A percentile compares a stretch with the other conserved stretches of the same genome.
Conservation (phyloP, 2,329 filamentous ascomycete species). For the Bipolaris zeicola region DNA sequence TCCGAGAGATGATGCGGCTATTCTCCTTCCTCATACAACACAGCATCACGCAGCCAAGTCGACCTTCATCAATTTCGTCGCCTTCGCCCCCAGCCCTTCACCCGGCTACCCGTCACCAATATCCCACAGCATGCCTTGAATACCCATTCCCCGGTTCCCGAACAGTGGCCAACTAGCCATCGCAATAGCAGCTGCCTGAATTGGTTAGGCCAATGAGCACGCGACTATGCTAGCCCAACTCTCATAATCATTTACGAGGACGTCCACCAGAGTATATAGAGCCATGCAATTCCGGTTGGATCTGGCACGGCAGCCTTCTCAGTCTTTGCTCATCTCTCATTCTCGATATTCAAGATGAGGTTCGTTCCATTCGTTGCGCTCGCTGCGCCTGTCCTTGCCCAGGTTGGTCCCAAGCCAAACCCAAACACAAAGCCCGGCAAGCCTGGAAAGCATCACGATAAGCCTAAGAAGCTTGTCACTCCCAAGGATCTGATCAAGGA, state of each 20-base stretch:
- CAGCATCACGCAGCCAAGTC: conserved; percentile 30
- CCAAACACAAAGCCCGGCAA: conserved; percentile 8
- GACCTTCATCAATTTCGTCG: conserved; percentile 19
- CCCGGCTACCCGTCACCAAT: conserved; percentile 16
- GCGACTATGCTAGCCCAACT: conserved; percentile 2
- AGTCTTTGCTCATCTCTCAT: conserved; percentile 11
- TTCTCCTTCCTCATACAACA: conserved; percentile 32
- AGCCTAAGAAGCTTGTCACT: conserved; percentile 22
- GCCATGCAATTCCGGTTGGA: not conserved
- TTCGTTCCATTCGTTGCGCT: conserved; percentile 35
- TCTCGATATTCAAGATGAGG: conserved; percentile 33
- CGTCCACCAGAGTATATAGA: conserved; percentile 30
- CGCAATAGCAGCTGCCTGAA: conserved; percentile 30
- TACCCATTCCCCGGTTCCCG: conserved; percentile 23
- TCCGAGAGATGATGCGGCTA: conserved; percentile 22
- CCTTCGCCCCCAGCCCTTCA: conserved; percentile 17
- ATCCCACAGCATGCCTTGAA: conserved; percentile 11
- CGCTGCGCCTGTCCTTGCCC: conserved; percentile 26
- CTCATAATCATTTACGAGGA: conserved; percentile 9
- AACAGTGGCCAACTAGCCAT: conserved; percentile 11
- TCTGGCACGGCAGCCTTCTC: conserved; percentile 14
- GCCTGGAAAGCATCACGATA: conserved; percentile 8
- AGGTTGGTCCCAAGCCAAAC: conserved; percentile 19
- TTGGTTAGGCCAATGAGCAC: conserved; percentile 19
- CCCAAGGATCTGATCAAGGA: conserved; percentile 33